Conservation (phyloP, 352 stramenopile species). For the Lagenidium giganteum region DNA sequence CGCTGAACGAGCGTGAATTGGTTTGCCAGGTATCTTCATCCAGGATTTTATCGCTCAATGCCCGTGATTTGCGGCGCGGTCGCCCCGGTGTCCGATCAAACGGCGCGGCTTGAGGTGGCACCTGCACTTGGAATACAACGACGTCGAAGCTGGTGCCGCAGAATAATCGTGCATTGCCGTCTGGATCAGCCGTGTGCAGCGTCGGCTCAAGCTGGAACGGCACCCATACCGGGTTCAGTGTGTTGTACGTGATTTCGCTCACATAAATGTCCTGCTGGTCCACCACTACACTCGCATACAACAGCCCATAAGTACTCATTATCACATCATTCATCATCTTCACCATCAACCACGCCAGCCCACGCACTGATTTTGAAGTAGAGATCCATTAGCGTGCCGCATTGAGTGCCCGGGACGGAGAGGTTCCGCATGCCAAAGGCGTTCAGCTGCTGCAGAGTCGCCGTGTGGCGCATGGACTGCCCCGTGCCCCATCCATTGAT, state of each 20-base stretch:
- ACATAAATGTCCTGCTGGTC: conserved; percentile 64
- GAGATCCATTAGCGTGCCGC: conserved; percentile 40
- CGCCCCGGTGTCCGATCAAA: too few relatives aligned
- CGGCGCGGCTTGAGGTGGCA: conserved; percentile 35
- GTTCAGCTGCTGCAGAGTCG: conserved; percentile 71
- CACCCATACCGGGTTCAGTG: conserved; percentile 79
- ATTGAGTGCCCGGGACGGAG: conserved; percentile 34
- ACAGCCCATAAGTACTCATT: too few relatives aligned
- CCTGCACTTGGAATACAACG: conserved; percentile 45
- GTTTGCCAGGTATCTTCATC: conserved; percentile 33
- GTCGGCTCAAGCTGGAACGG: conserved; percentile 54
- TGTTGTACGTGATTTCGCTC: conserved; percentile 63
- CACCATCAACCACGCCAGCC: background rate
- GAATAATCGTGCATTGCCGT: conserved; percentile 23
- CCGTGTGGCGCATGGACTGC: conserved; percentile 24
- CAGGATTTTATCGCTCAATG: conserved; percentile 32
- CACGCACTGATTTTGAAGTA: conserved; percentile 35
- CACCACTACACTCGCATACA: conserved; percentile 60
- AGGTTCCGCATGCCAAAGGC: conserved; percentile 79
- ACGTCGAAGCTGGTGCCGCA: conserved; percentile 57
- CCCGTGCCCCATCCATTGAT: too few relatives aligned
- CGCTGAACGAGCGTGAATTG: background rate
- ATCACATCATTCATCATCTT: too few relatives aligned
- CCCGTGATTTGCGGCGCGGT: conserved; percentile 46
- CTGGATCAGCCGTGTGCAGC: conserved; percentile 8